Percentiles rank a stretch among this genome's conserved stretches.
phyloP scores from a whole-genome alignment of 2,329 filamentous ascomycete species.

The Penicillium fuscoglaucum region DNA sequence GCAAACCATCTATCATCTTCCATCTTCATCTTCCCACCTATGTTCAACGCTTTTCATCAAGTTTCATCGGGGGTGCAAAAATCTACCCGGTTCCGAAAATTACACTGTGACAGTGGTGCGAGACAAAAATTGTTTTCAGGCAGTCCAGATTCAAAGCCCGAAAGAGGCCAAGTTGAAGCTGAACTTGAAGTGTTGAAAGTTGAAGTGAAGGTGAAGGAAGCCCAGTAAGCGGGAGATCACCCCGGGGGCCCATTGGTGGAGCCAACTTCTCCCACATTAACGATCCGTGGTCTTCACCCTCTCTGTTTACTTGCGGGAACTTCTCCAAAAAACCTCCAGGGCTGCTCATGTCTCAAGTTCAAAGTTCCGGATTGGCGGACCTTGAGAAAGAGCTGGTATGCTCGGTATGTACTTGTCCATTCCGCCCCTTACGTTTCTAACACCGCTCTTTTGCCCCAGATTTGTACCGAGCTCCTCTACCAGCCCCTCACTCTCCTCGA shows the following conservation, averaged over 20 bases:
- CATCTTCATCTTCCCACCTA: neutral
- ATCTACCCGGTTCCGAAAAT: neutral
- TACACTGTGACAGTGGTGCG: neutral
- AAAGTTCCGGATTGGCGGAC: conserved; percentile 55
- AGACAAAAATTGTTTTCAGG: no score
- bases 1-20: neutral
- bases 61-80: neutral
- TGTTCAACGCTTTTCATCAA: neutral
- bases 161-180: neutral
- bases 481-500: conserved; percentile 88
- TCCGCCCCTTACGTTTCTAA: conserved; percentile 20
- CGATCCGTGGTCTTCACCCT: conserved; percentile 2
- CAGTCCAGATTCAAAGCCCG: neutral
- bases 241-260: conserved; percentile 4
- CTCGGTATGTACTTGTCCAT: conserved; percentile 66
- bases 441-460: conserved; percentile 55
- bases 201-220: conserved; percentile 10
- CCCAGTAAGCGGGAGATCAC: conserved; percentile 9
- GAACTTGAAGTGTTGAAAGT: neutral
- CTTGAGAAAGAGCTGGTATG: conserved; percentile 93
- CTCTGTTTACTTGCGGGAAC: conserved; percentile 2
- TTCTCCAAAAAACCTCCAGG: neutral
- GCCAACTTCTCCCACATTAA: conserved; percentile 9
- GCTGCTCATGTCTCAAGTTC: conserved; percentile 8
- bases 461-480: conserved; percentile 93